These are phyloP conservation scores for Apostasia ramifera DNA, from an alignment of 106 monocot genomes.

Conservation along the genomic window DNA sequence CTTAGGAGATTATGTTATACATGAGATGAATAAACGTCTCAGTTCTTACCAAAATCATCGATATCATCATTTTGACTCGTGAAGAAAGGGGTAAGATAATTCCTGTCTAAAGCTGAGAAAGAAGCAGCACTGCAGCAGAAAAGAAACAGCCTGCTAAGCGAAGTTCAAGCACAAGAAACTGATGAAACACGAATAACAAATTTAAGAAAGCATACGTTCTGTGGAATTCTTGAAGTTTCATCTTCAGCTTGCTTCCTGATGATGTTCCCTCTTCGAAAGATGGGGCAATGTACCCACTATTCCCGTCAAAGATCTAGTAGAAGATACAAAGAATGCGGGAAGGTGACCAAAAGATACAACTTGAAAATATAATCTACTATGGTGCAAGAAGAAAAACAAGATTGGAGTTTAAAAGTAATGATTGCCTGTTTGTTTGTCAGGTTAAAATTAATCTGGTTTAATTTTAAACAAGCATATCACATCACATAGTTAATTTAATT, in stretches of 20 bases:
- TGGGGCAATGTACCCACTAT: conserved; percentile 61
- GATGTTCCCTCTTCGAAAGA: conserved; percentile 70
- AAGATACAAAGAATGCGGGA: background rate
- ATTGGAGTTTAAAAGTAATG: too few species aligned
- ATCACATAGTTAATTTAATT: too few species aligned
- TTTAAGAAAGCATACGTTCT: conserved; percentile 32
- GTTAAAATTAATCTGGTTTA: too few species aligned
- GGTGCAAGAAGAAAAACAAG: too few species aligned
- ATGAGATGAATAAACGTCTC: background rate
- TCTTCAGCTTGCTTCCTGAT: conserved; percentile 69
- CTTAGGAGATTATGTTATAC: too few species aligned
- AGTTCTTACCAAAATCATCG: conserved; percentile 45
- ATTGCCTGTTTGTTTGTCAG: too few species aligned
- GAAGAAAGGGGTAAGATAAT: conserved; percentile 95
- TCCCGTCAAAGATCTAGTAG: conserved; percentile 56
- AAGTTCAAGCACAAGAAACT: conserved; percentile 2
- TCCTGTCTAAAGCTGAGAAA: conserved; percentile 85
- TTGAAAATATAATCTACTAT: too few species aligned
- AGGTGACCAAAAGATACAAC: too few species aligned
- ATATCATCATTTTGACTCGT: conserved; percentile 88
- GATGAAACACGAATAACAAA: background rate
- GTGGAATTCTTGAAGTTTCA: conserved; percentile 82
- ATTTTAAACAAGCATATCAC: too few species aligned
- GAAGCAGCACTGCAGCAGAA: conserved; percentile 58
- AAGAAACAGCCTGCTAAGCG: background rate